A percentile compares a stretch with the other conserved stretches of the same genome.
Evolutionary conservation across 73 alveolate genomes (phyloP).

Genomic region (Paraurostyla sp.): DNA sequence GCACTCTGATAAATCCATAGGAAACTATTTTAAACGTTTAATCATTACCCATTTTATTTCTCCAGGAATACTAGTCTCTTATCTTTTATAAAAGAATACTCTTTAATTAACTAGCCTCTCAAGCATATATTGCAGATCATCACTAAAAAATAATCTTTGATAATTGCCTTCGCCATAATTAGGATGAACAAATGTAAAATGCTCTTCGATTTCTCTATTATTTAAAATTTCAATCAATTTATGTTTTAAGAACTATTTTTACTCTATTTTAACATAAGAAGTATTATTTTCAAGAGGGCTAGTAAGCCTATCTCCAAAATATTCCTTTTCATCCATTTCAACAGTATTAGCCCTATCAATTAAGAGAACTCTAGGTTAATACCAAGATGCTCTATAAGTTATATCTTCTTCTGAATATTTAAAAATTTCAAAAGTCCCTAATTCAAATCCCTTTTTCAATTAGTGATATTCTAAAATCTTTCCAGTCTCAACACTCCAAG

Average conservation of each 20-base stretch:
- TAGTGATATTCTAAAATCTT: slow-evolving; percentile 8
- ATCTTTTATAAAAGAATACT: slow-evolving; percentile 44
- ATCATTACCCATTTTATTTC: slow-evolving; percentile 2
- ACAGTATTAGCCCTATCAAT: not conserved
- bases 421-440: not conserved
- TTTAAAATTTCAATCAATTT: slow-evolving; percentile 19
- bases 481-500: slow-evolving; percentile 59
- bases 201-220: slow-evolving; percentile 5
- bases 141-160: slow-evolving; percentile 42
- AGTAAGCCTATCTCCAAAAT: slow-evolving; percentile 23
- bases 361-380: slow-evolving; percentile 10
- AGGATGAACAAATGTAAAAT: slow-evolving; percentile 42
- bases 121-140: slow-evolving; percentile 52
- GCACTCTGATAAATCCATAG: slow-evolving; percentile 51
- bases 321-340: slow-evolving; percentile 13
- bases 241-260: not conserved
- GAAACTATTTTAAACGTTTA: slow-evolving; percentile 37
- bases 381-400: slow-evolving; percentile 53
- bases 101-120: slow-evolving; percentile 40
- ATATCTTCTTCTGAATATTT: slow-evolving; percentile 18
- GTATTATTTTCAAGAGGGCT: not conserved
- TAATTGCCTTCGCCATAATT: slow-evolving; percentile 26
- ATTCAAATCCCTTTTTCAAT: not conserved
- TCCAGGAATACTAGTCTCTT: not conserved
- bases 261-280: slow-evolving; percentile 24